Base-by-base conservation (phyloP, 2,329 filamentous ascomycete genomes). In the Scedosporium aurantiacum region DNA sequence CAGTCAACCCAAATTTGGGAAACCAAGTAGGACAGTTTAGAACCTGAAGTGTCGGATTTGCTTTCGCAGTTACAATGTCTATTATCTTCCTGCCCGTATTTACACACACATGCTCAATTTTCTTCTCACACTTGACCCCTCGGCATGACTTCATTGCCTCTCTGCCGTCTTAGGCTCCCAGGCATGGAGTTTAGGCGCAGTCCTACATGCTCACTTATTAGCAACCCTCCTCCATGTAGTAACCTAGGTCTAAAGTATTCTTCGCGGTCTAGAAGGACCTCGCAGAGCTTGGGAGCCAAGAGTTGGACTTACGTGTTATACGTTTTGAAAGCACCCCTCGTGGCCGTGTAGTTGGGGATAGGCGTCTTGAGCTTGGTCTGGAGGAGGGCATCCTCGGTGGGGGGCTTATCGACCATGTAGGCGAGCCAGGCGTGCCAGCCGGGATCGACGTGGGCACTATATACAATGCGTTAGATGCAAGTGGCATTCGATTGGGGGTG, bases 381-480 rank as follows among this genome's bases (percentile, higher is more conserved):
- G 65, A 95, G 71, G 64, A 94, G 74, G 60, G 86, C 78, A 73
- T 99, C 94, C 70, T 88, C 76, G 43, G 80, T 83, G 1, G 94
- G 94, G 43, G 93, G 86, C 75, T 89, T 89, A 75, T 97, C 91
- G 69, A 96, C 87, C 76, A 86, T 79, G 78, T 99, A 97, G 66
- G 91, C 91, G 68, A 99, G 91, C 94, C 94, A 99, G 32, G 90
- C 91, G 78, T 97, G 94, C 94, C 94, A 99, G 75, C 93, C 90
- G 58, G 93, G 92, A 76, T 97, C 93, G 69, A 97, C 89, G 61
- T 97, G 90, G 63, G 84, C 84, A 50, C 64, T 65, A 52, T 54
- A 5, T 5, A 25, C 25, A 21, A 21, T 52, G 41, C 6, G 27
- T 21, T 16, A 12, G 25, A 21, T 14, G 14, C 5, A 27, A 21